These are phyloP conservation scores for Yamadazyma philogaea DNA, from an alignment of 805 yeast genomes.

Conservation along the genomic window DNA sequence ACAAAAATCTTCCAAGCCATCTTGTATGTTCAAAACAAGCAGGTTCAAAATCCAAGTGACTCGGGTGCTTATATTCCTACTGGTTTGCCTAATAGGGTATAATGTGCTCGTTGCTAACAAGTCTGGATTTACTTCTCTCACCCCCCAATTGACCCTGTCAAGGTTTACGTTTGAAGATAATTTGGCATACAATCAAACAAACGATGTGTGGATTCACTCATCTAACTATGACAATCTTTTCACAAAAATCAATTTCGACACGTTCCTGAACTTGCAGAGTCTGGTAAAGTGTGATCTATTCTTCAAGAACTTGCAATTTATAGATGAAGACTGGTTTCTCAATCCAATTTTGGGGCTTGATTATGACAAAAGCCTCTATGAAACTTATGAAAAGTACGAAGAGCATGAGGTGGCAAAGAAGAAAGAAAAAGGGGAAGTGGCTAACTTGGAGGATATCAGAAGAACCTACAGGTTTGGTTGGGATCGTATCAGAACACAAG, in stretches of 20 bases:
- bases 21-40: neutral
- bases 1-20: neutral
- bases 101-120: neutral
- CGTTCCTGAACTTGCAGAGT: conserved; percentile 2
- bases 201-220: conserved; percentile 2
- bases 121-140: neutral
- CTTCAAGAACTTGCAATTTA: conserved; percentile 16
- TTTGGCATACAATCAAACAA: neutral
- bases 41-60: neutral
- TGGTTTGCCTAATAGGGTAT: neutral
- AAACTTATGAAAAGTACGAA: conserved; percentile 12
- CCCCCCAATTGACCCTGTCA: neutral
- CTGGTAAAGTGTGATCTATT: conserved; percentile 22
- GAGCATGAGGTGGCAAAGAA: conserved; percentile 8
- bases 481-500: conserved; percentile 17
- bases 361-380: conserved; percentile 15
- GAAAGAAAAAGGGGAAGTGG: conserved; percentile 11
- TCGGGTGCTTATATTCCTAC: neutral
- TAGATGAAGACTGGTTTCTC: conserved; percentile 16
- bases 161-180: conserved; percentile 5
- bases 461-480: conserved; percentile 13
- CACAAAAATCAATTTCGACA: conserved; percentile 8
- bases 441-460: conserved; percentile 3
- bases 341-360: conserved; percentile 17
- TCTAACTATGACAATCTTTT: conserved; percentile 11